A percentile compares a stretch with the other conserved stretches of the same genome.
Conservation (phyloP, 345 rosid genomes). For the Laguncularia racemosa region DNA sequence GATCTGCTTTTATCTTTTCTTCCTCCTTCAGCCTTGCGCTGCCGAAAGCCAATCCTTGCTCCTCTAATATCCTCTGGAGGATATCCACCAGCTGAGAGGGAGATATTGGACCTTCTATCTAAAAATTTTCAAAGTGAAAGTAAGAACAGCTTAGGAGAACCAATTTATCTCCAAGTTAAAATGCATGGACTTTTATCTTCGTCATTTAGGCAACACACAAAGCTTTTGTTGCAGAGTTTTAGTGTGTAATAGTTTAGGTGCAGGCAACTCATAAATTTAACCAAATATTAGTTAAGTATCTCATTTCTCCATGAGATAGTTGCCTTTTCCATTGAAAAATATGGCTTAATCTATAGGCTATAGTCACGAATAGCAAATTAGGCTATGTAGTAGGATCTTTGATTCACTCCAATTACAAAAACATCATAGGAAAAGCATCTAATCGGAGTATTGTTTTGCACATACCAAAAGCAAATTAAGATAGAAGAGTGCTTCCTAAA, state of each 20-base stretch:
- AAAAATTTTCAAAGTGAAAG: not conserved
- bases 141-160: not conserved
- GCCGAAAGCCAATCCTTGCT: slow-evolving; percentile 52
- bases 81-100: slow-evolving; percentile 47
- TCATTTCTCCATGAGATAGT: too few relatives aligned
- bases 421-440: too few relatives aligned
- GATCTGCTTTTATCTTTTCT: slow-evolving; percentile 35
- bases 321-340: too few relatives aligned
- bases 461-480: not conserved
- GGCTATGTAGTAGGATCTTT: too few relatives aligned
- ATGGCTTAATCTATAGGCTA: too few relatives aligned
- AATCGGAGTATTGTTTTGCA: too few relatives aligned
- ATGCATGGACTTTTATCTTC: not conserved
- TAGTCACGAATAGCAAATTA: too few relatives aligned
- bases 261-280: too few relatives aligned
- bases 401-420: too few relatives aligned
- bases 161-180: not conserved
- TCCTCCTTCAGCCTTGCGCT: slow-evolving; percentile 23
- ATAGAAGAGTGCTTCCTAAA: not conserved
- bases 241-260: too few relatives aligned
- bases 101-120: slow-evolving; percentile 58
- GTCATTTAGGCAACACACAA: not conserved
- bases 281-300: too few relatives aligned
- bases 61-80: slow-evolving; percentile 51
- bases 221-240: too few relatives aligned